Percentiles rank a stretch among this genome's conserved stretches.
Conservation (phyloP, 2,329 filamentous ascomycete species). For the Furcasterigmium furcatum region DNA sequence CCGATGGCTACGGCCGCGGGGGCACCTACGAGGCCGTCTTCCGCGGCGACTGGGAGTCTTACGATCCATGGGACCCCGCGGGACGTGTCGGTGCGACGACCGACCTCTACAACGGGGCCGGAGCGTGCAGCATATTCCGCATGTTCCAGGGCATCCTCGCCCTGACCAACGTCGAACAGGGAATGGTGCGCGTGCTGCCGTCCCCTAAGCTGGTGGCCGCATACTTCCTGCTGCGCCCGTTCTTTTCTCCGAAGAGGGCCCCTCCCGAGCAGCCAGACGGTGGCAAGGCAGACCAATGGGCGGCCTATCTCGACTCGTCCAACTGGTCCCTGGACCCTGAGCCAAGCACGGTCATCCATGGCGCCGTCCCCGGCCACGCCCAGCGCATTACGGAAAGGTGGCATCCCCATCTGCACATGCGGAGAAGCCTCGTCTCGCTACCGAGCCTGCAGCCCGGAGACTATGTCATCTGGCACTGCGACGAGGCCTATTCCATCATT, state of each 20-base stretch:
- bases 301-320: conserved; percentile 41
- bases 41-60: conserved; percentile 68
- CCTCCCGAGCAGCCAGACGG: conserved; percentile 14
- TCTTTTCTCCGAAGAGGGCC: conserved; percentile 35
- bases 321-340: conserved; percentile 42
- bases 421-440: conserved; percentile 51
- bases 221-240: conserved; percentile 44
- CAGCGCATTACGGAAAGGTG: conserved; percentile 55
- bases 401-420: conserved; percentile 54
- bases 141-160: conserved; percentile 78
- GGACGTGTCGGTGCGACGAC: conserved; percentile 60
- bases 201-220: conserved; percentile 44
- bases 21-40: conserved; percentile 65
- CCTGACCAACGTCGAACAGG: conserved; percentile 51
- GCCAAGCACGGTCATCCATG: conserved; percentile 54
- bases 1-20: conserved; percentile 53
- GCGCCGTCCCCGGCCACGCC: conserved; percentile 54
- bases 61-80: conserved; percentile 71
- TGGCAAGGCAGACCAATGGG: conserved; percentile 32
- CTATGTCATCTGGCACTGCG: conserved; percentile 58
- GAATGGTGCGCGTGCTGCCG: conserved; percentile 43
- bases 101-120: conserved; percentile 70
- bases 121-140: conserved; percentile 70
- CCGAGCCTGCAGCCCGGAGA: conserved; percentile 52
- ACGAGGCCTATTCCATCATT: conserved; percentile 53